Evolutionary conservation across 2,329 filamentous ascomycete species (phyloP).

Genomic region (Fusarium compactum): DNA sequence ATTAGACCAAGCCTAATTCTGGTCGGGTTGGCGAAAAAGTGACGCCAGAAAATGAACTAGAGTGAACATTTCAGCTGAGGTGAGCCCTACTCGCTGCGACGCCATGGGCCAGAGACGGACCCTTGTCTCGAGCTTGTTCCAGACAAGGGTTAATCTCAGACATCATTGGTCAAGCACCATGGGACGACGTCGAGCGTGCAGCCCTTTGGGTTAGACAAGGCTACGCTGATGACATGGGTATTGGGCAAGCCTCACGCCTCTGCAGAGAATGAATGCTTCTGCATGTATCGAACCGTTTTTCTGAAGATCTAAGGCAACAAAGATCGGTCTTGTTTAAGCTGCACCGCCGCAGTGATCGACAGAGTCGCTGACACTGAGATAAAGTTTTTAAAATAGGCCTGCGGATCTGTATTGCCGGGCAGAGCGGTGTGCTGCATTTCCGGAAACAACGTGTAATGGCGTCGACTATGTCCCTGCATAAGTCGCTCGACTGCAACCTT

Average conservation of each 20-base stretch:
- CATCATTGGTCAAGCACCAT: slow-evolving; percentile 45
- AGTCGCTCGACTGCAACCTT: slow-evolving; percentile 30
- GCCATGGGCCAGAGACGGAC: slow-evolving; percentile 43
- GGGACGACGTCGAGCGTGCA: slow-evolving; percentile 33
- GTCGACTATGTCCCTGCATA: slow-evolving; percentile 38
- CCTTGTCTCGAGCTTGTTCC: slow-evolving; percentile 49
- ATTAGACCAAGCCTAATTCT: slow-evolving; percentile 36
- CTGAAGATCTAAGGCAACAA: slow-evolving; percentile 24
- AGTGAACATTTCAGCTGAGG: slow-evolving; percentile 54
- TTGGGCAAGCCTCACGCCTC: slow-evolving; percentile 28
- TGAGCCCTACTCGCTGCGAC: slow-evolving; percentile 52
- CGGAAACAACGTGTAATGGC: slow-evolving; percentile 15
- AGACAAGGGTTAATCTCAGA: slow-evolving; percentile 36
- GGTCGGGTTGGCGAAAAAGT: slow-evolving; percentile 42
- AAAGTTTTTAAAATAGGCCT: slow-evolving; percentile 20
- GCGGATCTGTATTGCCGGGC: slow-evolving; percentile 4
- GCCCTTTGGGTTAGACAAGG: slow-evolving; percentile 32
- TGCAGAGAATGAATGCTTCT: slow-evolving; percentile 27
- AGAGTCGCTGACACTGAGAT: slow-evolving; percentile 20
- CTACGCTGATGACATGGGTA: slow-evolving; percentile 21
- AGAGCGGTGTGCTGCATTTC: slow-evolving; percentile 32
- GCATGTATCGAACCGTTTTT: slow-evolving; percentile 37
- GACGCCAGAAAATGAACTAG: slow-evolving; percentile 45
- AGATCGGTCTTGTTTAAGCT: slow-evolving; percentile 21
- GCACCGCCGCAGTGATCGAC: slow-evolving; percentile 28